Percentiles rank a stretch among this genome's conserved stretches.
phyloP scores from a whole-genome alignment of 2,329 filamentous ascomycete species.

The Neofusicoccum sp. region DNA sequence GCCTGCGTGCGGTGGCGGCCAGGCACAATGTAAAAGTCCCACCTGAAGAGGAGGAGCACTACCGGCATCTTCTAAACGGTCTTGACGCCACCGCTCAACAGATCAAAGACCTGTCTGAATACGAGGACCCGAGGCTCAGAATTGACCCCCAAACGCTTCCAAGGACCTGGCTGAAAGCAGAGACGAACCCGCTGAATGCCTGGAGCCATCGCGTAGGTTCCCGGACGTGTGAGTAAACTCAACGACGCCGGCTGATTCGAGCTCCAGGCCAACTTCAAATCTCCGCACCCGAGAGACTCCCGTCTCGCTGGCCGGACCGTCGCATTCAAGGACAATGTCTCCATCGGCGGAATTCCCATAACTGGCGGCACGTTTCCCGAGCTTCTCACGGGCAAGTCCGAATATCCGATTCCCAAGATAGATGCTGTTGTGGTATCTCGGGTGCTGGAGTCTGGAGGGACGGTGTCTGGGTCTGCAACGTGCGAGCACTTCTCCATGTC shows the following conservation, averaged over 20 bases:
- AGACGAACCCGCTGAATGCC: constrained; percentile 25
- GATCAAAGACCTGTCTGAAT: constrained; percentile 23
- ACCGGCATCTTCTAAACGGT: constrained; percentile 26
- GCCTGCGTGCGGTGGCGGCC: constrained; percentile 22
- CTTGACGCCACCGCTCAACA: constrained; percentile 24
- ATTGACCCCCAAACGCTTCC: constrained; percentile 24
- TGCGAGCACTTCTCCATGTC: constrained; percentile 50
- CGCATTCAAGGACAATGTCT: constrained; percentile 51
- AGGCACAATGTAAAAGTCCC: constrained; percentile 21
- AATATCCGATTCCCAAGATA: constrained; percentile 36
- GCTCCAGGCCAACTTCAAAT: constrained; percentile 17
- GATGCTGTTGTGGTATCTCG: constrained; percentile 48
- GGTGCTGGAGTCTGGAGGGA: constrained; percentile 43
- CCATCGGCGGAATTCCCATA: constrained; percentile 45
- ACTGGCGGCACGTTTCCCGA: constrained; percentile 42
- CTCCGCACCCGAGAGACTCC: constrained; percentile 7
- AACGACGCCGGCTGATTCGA: neutral
- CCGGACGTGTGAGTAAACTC: too few relatives aligned
- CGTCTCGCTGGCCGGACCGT: constrained; percentile 33
- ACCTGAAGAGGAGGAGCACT: constrained; percentile 23
- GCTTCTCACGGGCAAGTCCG: constrained; percentile 37
- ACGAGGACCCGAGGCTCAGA: constrained; percentile 25
- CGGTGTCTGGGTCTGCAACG: constrained; percentile 44
- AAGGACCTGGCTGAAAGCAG: constrained; percentile 20
- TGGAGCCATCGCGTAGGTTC: constrained; percentile 24